Evolutionary conservation across 768 basidiomycete species (phyloP).

Genomic region (Boletus sp.): DNA sequence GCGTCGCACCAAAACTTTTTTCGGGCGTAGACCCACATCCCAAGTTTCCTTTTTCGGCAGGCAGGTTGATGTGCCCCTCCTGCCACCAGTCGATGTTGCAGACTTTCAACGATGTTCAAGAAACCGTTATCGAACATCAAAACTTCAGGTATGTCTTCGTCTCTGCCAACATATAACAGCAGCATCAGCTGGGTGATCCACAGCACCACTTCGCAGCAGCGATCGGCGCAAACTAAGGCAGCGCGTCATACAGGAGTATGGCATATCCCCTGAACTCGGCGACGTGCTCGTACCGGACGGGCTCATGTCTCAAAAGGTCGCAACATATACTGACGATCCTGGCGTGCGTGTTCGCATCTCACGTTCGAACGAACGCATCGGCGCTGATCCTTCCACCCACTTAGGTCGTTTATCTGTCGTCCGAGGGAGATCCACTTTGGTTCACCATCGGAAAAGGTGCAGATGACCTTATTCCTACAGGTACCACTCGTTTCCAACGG

Average conservation of each 20-base stretch:
- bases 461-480: constrained; percentile 71
- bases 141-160: constrained; percentile 47
- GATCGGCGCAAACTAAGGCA: constrained; percentile 72
- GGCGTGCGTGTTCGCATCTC: constrained; percentile 44
- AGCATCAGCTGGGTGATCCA: neutral
- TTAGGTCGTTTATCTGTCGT: constrained; percentile 62
- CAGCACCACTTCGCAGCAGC: constrained; percentile 67
- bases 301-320: constrained; percentile 64
- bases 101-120: constrained; percentile 62
- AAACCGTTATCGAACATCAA: constrained; percentile 68
- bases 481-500: constrained; percentile 22
- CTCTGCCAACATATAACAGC: neutral
- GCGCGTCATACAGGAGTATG: constrained; percentile 49
- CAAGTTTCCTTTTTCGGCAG: constrained; percentile 18
- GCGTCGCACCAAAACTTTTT: neutral
- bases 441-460: constrained; percentile 68
- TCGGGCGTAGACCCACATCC: neutral
- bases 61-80: neutral
- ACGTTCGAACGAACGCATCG: neutral
- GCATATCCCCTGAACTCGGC: constrained; percentile 52
- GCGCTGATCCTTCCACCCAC: neutral
- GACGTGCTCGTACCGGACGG: constrained; percentile 76
- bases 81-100: neutral
- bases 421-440: constrained; percentile 75
- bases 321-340: constrained; percentile 58